Conservation (phyloP, 805 yeast genomes). For the Starmera pachycereana region DNA sequence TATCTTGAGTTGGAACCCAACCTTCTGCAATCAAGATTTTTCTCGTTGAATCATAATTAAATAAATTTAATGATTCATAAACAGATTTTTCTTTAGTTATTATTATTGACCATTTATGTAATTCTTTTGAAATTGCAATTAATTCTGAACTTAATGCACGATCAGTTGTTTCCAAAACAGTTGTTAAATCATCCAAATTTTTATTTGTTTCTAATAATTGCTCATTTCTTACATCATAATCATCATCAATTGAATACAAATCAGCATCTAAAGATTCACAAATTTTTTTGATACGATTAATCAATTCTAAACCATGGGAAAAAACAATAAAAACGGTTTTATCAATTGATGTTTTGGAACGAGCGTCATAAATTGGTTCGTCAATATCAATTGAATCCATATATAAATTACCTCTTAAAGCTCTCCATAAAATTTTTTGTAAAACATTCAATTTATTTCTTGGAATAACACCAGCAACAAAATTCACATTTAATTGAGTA, state of each 20-base stretch:
- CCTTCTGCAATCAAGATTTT: slow-evolving; percentile 84
- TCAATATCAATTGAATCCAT: slow-evolving; percentile 65
- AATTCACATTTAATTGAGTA: slow-evolving; percentile 36
- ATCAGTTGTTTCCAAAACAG: slow-evolving; percentile 53
- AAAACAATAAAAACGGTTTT: slow-evolving; percentile 83
- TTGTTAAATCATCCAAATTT: slow-evolving; percentile 48
- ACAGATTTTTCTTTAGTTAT: slow-evolving; percentile 78
- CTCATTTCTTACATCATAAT: slow-evolving; percentile 52
- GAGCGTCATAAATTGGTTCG: slow-evolving; percentile 60
- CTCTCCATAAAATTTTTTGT: slow-evolving; percentile 87
- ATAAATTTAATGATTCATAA: slow-evolving; percentile 71
- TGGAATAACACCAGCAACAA: slow-evolving; percentile 67
- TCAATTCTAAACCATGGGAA: slow-evolving; percentile 77
- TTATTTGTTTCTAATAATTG: slow-evolving; percentile 50
- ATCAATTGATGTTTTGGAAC: slow-evolving; percentile 43
- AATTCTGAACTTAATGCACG: slow-evolving; percentile 70
- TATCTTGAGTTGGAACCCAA: slow-evolving; percentile 84
- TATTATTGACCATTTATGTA: slow-evolving; percentile 61
- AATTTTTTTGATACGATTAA: slow-evolving; percentile 67
- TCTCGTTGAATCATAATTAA: slow-evolving; percentile 71
- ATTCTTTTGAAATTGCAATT: slow-evolving; percentile 61
- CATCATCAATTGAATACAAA: slow-evolving; percentile 45
- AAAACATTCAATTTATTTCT: slow-evolving; percentile 59
- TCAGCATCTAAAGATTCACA: slow-evolving; percentile 88
- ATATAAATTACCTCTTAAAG: slow-evolving; percentile 83